phyloP scores from a whole-genome alignment of 2,329 filamentous ascomycete genomes.

The Aaosphaeria pasadenensis region DNA sequence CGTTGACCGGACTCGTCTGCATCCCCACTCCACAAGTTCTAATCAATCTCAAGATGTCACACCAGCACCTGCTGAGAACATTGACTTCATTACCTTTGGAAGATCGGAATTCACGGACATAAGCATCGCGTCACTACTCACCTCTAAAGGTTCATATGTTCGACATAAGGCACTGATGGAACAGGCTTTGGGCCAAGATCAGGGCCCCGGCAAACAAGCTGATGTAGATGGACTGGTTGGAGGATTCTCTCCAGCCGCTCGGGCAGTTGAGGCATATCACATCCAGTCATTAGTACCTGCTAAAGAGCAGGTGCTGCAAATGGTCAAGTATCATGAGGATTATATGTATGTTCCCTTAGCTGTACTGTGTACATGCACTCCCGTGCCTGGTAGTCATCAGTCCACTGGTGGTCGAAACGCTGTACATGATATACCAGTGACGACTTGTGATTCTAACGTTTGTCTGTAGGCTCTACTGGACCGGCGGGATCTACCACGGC shows the following conservation, averaged over 20 bases:
- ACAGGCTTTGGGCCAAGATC: slow-evolving; percentile 13
- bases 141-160: slow-evolving; percentile 18
- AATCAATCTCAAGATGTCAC: not conserved
- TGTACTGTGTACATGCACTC: not conserved
- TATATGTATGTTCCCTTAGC: slow-evolving; percentile 18
- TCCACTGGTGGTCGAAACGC: not conserved
- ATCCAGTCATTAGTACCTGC: slow-evolving; percentile 39
- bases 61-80: slow-evolving; percentile 5
- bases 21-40: not conserved
- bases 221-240: slow-evolving; percentile 6
- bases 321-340: slow-evolving; percentile 40
- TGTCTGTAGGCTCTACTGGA: slow-evolving; percentile 31
- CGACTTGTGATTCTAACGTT: not conserved
- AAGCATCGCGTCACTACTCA: slow-evolving; percentile 20
- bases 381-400: not conserved
- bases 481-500: slow-evolving; percentile 37
- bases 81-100: slow-evolving; percentile 20
- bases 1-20: too few relatives aligned
- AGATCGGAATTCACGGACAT: slow-evolving; percentile 20
- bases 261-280: slow-evolving; percentile 21
- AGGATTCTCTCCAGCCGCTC: slow-evolving; percentile 21
- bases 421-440: too few relatives aligned
- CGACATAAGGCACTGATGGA: slow-evolving; percentile 12
- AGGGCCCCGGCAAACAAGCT: slow-evolving; percentile 2
- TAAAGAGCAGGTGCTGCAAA: slow-evolving; percentile 17